Percentiles rank a stretch among this genome's conserved stretches.
phyloP scores from a whole-genome alignment of 2,329 filamentous ascomycete species.

The Aureobasidium namibiae region DNA sequence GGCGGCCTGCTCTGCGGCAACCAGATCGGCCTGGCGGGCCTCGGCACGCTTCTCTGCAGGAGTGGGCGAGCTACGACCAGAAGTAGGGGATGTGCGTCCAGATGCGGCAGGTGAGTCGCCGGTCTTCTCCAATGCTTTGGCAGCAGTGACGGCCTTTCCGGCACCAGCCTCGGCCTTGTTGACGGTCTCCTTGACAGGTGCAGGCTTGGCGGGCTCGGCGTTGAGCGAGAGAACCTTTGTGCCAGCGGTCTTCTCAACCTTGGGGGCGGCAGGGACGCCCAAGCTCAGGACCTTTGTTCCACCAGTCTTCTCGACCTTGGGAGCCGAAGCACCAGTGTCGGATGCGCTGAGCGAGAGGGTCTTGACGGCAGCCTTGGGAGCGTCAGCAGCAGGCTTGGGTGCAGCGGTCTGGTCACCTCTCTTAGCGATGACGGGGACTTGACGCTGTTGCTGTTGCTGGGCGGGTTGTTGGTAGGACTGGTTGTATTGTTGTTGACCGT shows the following conservation, averaged over 20 bases:
- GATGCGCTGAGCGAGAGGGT: conserved; percentile 49
- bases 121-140: conserved; percentile 87
- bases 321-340: conserved; percentile 39
- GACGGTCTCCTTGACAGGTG: conserved; percentile 33
- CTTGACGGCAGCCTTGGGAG: conserved; percentile 45
- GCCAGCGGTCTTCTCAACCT: conserved; percentile 43
- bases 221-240: conserved; percentile 69
- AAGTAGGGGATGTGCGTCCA: conserved; percentile 72
- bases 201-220: conserved; percentile 29
- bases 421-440: conserved; percentile 57
- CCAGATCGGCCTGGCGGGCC: conserved; percentile 65
- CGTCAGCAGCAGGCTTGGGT: conserved; percentile 39
- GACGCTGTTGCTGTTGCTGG: conserved; percentile 36
- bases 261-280: conserved; percentile 33
- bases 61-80: conserved; percentile 70
- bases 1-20: conserved; percentile 72
- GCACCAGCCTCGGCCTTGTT: conserved; percentile 50
- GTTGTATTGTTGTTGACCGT: conserved; percentile 25
- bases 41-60: conserved; percentile 45
- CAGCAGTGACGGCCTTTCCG: conserved; percentile 74
- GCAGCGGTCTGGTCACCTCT: conserved; percentile 44
- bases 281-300: conserved; percentile 69
- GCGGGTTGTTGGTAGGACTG: conserved; percentile 36
- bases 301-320: conserved; percentile 46
- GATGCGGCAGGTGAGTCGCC: conserved; percentile 54